Evolutionary conservation across 345 rosid species (phyloP), one percentile per base, ranked within the genome.

Genomic region (Angophora floribunda): DNA sequence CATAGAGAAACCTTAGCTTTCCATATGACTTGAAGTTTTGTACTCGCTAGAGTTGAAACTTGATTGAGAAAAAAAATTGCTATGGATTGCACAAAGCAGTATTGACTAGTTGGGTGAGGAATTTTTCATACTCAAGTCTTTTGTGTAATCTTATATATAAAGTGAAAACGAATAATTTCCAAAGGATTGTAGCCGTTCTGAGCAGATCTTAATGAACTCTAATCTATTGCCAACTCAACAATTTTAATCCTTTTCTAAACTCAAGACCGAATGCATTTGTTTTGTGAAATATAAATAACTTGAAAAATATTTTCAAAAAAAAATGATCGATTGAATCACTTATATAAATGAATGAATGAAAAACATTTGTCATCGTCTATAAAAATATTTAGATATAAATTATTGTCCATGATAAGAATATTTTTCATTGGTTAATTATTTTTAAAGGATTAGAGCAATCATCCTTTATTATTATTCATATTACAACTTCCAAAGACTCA

Each of bases 401-500:
- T 2, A 28, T 4, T 2, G 32, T 12, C 28, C 1, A 59, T 59
- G 5, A 59, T 59, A 15, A 59, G 5, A 59, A 10, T 3, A 59
- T 59, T 5, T 59, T 59, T 26, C 67, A 26, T 59, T 26, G 7
- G 28, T 28, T 59, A 2, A 26, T 26, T 26, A 26, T n/a, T 59
- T 59, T 59, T 0, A 59, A 26, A 0, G 15, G 3, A 24, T 11
- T 24, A 30, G 11, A 59, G 0, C 0, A 12, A 50, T 50, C 51
- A 50, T 50, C 11, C 11, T 50, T 50, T 50, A 12, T 50, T 50
- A 12, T 50, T 50, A 50, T 50, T 50, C 51, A 50, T 50, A 50
- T 50, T 50, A 50, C 8, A 12, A 50, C 51, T 51, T n/a, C n/a
- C 52, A 4, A 0, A 0, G 70, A 13, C 70, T 0, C 36, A 6